A percentile compares a stretch with the other conserved stretches of the same genome.
phyloP scores from a whole-genome alignment of 2,329 filamentous ascomycete genomes.

The Monosporascus ibericus region DNA sequence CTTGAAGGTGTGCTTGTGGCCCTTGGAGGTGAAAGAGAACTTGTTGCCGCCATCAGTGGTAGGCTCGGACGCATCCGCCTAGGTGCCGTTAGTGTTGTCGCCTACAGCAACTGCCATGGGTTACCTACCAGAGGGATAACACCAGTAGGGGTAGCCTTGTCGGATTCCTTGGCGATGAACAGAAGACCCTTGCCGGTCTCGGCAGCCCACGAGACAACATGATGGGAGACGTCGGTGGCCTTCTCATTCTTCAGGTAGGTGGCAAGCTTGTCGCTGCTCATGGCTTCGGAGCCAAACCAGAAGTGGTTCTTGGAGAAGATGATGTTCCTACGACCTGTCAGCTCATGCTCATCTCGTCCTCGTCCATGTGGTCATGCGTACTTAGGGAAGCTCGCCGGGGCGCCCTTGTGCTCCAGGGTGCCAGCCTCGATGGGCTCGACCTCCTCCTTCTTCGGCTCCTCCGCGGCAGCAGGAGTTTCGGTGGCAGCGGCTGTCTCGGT shows the following conservation, averaged over 20 bases:
- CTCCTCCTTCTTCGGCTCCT: conserved; percentile 43
- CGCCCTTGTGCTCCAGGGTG: conserved; percentile 81
- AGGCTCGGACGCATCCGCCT: conserved; percentile 63
- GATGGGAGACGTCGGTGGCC: conserved; percentile 65
- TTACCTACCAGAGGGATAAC: conserved; percentile 76
- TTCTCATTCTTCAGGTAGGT: conserved; percentile 86
- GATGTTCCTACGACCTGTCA: conserved; percentile 58
- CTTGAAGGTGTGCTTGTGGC: conserved; percentile 94
- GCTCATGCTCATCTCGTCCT: conserved; percentile 1
- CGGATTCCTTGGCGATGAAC: conserved; percentile 80
- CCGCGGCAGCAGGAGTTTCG: conserved; percentile 32
- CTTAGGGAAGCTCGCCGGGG: conserved; percentile 78
- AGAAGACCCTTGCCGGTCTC: conserved; percentile 94
- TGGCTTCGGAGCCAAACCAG: conserved; percentile 69
- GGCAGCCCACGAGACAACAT: conserved; percentile 80
- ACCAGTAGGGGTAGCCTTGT: conserved; percentile 75
- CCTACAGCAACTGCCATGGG: background rate
- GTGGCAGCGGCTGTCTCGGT: conserved; percentile 33
- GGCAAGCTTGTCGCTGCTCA: conserved; percentile 67
- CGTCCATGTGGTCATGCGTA: conserved; percentile 42
- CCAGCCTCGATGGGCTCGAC: conserved; percentile 74
- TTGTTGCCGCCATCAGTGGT: conserved; percentile 70
- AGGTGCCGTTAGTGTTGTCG: conserved; percentile 21
- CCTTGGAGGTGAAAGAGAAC: conserved; percentile 79
- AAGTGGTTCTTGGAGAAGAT: conserved; percentile 92